These are phyloP conservation scores for Raffaelea albimanens DNA, from an alignment of 2,329 filamentous ascomycete genomes.

Conservation along the genomic window DNA sequence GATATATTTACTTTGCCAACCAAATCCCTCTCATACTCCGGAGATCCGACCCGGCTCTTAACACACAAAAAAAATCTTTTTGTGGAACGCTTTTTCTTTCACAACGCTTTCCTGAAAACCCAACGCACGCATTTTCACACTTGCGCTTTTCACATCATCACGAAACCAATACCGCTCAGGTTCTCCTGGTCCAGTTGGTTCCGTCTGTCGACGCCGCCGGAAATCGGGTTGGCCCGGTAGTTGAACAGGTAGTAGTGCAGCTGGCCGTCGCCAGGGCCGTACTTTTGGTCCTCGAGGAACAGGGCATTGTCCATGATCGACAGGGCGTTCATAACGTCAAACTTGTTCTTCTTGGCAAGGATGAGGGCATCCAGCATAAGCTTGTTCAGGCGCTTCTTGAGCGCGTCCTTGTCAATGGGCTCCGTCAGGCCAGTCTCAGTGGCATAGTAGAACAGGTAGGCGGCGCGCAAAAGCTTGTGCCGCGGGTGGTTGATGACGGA, in stretches of 20 bases:
- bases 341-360: slow-evolving; percentile 71
- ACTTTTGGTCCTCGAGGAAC: slow-evolving; percentile 90
- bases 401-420: slow-evolving; percentile 42
- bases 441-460: slow-evolving; percentile 97
- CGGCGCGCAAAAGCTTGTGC: slow-evolving; percentile 73
- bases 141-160: slow-evolving; percentile 43
- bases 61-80: no score
- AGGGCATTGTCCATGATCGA: slow-evolving; percentile 89
- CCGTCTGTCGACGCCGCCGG: slow-evolving; percentile 71
- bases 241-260: slow-evolving; percentile 98
- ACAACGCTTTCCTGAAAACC: neutral
- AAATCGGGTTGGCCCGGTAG: slow-evolving; percentile 78
- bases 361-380: slow-evolving; percentile 81
- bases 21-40: no score
- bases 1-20: no score
- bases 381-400: slow-evolving; percentile 72
- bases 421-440: slow-evolving; percentile 64
- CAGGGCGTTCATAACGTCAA: slow-evolving; percentile 95
- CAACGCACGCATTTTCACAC: no score
- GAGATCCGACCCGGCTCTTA: no score
- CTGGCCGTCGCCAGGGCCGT: slow-evolving; percentile 87
- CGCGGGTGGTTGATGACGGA: slow-evolving; percentile 77
- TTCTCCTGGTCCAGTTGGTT: slow-evolving; percentile 69
- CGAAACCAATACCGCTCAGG: slow-evolving; percentile 81
- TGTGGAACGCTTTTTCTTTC: neutral